Percentiles rank a stretch among this genome's conserved stretches.
Evolutionary conservation across 495 filamentous ascomycete genomes (phyloP).

Genomic region (Penicillium steckii): DNA sequence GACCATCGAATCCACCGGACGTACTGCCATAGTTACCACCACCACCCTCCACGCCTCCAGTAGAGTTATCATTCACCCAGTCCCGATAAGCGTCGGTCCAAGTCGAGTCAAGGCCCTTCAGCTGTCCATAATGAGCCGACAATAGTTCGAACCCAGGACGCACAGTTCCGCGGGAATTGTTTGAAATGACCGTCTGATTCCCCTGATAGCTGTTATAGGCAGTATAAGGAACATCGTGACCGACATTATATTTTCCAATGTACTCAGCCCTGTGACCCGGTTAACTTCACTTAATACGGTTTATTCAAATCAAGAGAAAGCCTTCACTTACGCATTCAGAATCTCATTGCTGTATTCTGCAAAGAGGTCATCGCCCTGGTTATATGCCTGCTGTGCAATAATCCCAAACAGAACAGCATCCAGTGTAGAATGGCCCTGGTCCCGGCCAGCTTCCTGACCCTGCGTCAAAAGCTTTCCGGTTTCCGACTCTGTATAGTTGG

Average conservation of each 20-base stretch:
- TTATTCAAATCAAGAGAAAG: neutral
- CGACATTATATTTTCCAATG: constrained; percentile 41
- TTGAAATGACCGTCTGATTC: constrained; percentile 30
- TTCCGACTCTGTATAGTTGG: constrained; percentile 8
- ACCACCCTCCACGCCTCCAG: constrained; percentile 30
- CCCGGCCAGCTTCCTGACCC: constrained; percentile 43
- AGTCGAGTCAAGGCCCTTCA: constrained; percentile 32
- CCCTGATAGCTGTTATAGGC: constrained; percentile 36
- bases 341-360: constrained; percentile 31
- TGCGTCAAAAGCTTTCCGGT: constrained; percentile 27
- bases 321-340: constrained; percentile 28
- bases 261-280: constrained; percentile 39
- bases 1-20: constrained; percentile 34
- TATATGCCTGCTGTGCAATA: constrained; percentile 40
- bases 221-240: constrained; percentile 41
- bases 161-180: constrained; percentile 24
- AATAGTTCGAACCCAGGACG: constrained; percentile 41
- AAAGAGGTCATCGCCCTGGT: constrained; percentile 43
- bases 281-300: too few relatives aligned
- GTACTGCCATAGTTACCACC: constrained; percentile 35
- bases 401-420: constrained; percentile 37
- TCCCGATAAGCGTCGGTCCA: constrained; percentile 36
- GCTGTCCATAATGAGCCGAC: constrained; percentile 36
- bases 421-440: constrained; percentile 43
- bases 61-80: constrained; percentile 20